Evolutionary conservation across 345 rosid genomes (phyloP), one percentile per base, ranked within the genome.

Genomic region (Adansonia digitata): DNA sequence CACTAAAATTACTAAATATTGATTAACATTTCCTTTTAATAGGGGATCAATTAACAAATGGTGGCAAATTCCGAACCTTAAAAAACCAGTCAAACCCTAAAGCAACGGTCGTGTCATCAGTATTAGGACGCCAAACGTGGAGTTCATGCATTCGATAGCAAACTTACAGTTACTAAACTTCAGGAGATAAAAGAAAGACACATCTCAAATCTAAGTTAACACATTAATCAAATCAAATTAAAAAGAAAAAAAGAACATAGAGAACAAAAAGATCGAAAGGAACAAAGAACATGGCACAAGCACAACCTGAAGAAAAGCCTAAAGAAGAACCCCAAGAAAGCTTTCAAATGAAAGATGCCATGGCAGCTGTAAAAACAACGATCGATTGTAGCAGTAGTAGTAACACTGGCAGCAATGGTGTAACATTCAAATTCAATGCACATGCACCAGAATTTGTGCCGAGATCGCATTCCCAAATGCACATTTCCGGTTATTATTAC

Each of bases 371-470:
- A 4, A 86, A 82, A 73, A 74, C 76, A 74, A 57, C 35, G 26
- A 74, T 59, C 60, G 72, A 43, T 69, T 67, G 73, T 26, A 77
- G 34, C 27, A 13, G 15, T 11, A 15, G 78, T 14, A 76, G 74
- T 62, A 78, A 77, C n/a, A 68, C 73, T 65, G 69, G 77, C n/a
- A 65, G 75, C 75, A 74, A 76, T 45, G 69, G 35, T 75, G 71
- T 73, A 27, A 12, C 92, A 13, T 95, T 96, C 88, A 93, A 89
- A 82, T 93, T 95, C 86, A 95, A 95, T 71, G 99, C 88, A 0
- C 92, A 89, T 27, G 98, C 98, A 7, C 94, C 97, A 0, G 99
- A 95, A 31, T 95, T 95, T 45, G 89, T 93, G 15, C 98, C 98
- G 1, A 82, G 86, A 82, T 86, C 93, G 24, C 91, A 84, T 37